Conservation (phyloP, 306 rosid genomes). For the Gillenia trifoliata region DNA sequence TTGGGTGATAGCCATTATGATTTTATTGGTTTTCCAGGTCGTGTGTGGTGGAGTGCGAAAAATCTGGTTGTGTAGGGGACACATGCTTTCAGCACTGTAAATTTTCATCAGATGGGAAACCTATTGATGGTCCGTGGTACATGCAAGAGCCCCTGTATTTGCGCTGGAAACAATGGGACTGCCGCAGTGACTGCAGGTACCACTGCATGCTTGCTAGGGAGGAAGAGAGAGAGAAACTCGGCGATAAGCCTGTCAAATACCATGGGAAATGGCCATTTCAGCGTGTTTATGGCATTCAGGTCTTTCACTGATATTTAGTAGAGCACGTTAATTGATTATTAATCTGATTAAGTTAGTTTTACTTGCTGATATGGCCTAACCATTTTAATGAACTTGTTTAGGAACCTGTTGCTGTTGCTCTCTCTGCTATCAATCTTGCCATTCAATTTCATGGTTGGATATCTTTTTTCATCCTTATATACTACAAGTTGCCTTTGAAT, state of each 20-base stretch:
- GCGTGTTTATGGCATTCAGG: constrained; percentile 96
- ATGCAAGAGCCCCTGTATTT: constrained; percentile 88
- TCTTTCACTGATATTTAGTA: constrained; percentile 23
- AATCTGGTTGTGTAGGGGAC: constrained; percentile 80
- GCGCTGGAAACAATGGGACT: constrained; percentile 98
- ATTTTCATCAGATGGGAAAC: constrained; percentile 94
- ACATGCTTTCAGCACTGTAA: constrained; percentile 95
- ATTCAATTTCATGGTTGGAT: constrained; percentile 99
- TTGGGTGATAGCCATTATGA: neutral
- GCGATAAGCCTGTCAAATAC: constrained; percentile 73
- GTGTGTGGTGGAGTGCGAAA: constrained; percentile 75
- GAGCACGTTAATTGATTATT: neutral
- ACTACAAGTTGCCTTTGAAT: constrained; percentile 79
- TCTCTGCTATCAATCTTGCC: constrained; percentile 88
- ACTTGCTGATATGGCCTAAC: constrained; percentile 14
- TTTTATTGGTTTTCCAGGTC: constrained; percentile 38
- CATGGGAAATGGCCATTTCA: constrained; percentile 93
- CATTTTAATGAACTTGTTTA: constrained; percentile 20
- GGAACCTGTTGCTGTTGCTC: constrained; percentile 95
- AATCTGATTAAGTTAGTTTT: constrained; percentile 7
- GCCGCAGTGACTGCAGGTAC: constrained; percentile 83
- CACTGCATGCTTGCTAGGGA: constrained; percentile 89
- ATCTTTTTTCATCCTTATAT: constrained; percentile 83
- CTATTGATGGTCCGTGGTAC: constrained; percentile 98
- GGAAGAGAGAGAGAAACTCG: constrained; percentile 73